Evolutionary conservation across 371 early-diverging fungal species (phyloP).

Genomic region (Mucor circinelloides): DNA sequence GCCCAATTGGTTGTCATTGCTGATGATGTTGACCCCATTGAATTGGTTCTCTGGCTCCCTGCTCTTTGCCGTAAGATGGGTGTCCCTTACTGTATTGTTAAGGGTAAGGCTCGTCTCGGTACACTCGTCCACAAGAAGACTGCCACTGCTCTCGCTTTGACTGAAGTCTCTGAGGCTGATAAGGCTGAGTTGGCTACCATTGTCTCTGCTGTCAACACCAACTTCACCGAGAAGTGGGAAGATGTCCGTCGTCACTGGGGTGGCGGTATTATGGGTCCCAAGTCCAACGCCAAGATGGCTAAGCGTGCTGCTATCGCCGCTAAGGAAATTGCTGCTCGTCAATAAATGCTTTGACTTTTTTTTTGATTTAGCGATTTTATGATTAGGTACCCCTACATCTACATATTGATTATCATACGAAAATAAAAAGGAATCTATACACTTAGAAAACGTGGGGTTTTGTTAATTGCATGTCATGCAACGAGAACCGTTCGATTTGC

Average conservation of each 20-base stretch:
- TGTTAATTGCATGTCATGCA: neutral
- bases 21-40: slow-evolving; percentile 99
- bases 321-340: slow-evolving; percentile 64
- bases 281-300: slow-evolving; percentile 82
- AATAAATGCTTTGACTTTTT: slow-evolving; percentile 28
- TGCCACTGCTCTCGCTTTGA: slow-evolving; percentile 95
- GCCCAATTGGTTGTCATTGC: slow-evolving; percentile 99
- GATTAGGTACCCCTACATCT: neutral
- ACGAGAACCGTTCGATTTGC: neutral
- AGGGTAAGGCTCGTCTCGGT: slow-evolving; percentile 97
- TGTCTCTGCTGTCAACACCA: slow-evolving; percentile 90
- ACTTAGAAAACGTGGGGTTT: neutral
- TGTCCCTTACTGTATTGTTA: slow-evolving; percentile 99
- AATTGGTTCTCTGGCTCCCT: slow-evolving; percentile 98
- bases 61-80: slow-evolving; percentile 99
- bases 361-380: neutral
- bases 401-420: neutral
- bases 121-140: slow-evolving; percentile 99
- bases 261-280: slow-evolving; percentile 95
- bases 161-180: slow-evolving; percentile 96
- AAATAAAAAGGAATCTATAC: neutral
- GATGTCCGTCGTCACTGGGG: slow-evolving; percentile 93
- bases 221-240: slow-evolving; percentile 93
- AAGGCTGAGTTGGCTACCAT: slow-evolving; percentile 88
- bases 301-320: slow-evolving; percentile 80